Percentiles rank a stretch among this genome's conserved stretches.
These are phyloP conservation scores for Xylaria curta DNA, from an alignment of 495 filamentous ascomycete genomes.

Conservation along the genomic window DNA sequence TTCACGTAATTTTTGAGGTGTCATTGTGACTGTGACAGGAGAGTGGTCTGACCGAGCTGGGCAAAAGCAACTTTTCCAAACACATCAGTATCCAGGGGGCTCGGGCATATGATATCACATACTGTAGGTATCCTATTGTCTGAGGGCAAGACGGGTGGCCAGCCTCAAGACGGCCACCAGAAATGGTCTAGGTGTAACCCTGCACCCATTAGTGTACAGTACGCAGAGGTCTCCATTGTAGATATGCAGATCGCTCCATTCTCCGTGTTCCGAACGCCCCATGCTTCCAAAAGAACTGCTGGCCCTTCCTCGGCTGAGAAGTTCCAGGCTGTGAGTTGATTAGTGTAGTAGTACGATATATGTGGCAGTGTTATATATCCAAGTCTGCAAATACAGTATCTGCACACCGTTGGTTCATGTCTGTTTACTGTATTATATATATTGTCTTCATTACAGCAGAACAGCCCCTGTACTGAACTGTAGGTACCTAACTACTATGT, in stretches of 20 bases:
- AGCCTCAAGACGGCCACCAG: background rate
- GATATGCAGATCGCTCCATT: background rate
- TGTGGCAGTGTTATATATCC: constrained; percentile 4
- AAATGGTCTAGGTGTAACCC: constrained; percentile 10
- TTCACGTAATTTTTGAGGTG: background rate
- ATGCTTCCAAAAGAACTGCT: constrained; percentile 13
- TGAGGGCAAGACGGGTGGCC: background rate
- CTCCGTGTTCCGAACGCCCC: constrained; percentile 1
- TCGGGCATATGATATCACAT: constrained; percentile 11
- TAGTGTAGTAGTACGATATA: constrained; percentile 1
- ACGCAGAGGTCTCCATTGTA: background rate
- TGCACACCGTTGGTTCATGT: background rate
- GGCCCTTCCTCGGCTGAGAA: background rate
- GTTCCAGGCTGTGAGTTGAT: constrained; percentile 3
- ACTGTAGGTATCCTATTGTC: background rate
- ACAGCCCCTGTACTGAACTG: background rate
- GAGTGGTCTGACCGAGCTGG: constrained; percentile 8
- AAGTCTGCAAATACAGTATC: background rate
- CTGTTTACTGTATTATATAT: background rate
- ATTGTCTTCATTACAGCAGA: background rate
- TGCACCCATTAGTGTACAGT: background rate
- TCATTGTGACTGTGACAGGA: background rate
- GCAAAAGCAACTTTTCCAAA: constrained; percentile 13
- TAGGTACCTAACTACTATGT: background rate
- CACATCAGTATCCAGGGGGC: background rate